Base-by-base conservation (phyloP, 2,329 filamentous ascomycete species). In the Dactylella cylindrospora region DNA sequence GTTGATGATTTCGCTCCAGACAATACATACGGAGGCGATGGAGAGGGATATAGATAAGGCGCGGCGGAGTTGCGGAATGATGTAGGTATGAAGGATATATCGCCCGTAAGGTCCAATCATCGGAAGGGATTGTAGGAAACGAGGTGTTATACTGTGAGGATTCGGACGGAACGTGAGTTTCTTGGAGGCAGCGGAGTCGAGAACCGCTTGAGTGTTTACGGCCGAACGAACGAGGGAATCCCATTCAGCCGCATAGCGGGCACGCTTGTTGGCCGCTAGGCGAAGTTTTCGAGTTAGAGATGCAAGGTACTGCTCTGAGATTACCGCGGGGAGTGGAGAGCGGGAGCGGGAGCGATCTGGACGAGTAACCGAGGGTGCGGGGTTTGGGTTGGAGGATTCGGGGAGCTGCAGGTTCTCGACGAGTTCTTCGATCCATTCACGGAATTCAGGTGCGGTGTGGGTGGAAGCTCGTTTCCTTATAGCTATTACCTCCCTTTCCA, bases 341-440 rank as follows among this genome's bases (percentile, higher is more conserved):
- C 15, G 75, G 73, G 23, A 76, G 71, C 38, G 72, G 69, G 36
- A 73, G 66, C 36, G 73, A 71, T 47, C 19, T 44, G 65, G 64
- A 5, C 68, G 61, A 20, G 66, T 65, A 1, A 67, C 65, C 5
- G 64, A 26, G 17, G 59, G 19, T 52, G 41, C 32, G 13, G 43
- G 43, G 52, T 38, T 38, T 10, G 32, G 15, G 35, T 35, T 33
- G 23, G 28, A 2, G 22, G 64, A 75, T 66, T 91, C 88, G 1
- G 84, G 81, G 26, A 88, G 73, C 67, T 81, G 84, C 36, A 84
- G 83, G 65, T 85, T 81, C 66, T 97, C 91, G 2, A 83, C 84
- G 25, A 98, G 76, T 70, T 98, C 93, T 67, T 97, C 91, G 66
- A 98, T 95, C 93, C 93, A 98, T 67, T 95, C 90, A 67, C 84